These are phyloP conservation scores for Daldinia eschscholtzii DNA, from an alignment of 2,329 filamentous ascomycete genomes.

Conservation along the genomic window DNA sequence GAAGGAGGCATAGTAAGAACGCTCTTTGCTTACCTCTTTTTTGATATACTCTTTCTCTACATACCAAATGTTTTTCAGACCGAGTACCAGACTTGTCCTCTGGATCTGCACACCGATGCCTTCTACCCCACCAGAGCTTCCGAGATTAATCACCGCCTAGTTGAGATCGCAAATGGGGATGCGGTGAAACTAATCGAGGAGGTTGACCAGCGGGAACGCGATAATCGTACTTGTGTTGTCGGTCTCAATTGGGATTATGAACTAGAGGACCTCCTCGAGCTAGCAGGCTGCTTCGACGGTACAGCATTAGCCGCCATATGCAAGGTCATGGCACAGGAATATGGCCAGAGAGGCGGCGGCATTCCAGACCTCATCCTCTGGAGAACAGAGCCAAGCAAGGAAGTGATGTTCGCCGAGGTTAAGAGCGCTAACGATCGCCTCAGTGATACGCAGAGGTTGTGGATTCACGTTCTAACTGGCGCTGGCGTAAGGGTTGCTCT, in stretches of 20 bases:
- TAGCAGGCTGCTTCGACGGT: constrained; percentile 83
- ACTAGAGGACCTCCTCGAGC: constrained; percentile 81
- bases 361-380: constrained; percentile 95
- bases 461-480: constrained; percentile 92
- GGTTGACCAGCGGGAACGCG: constrained; percentile 76
- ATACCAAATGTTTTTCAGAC: constrained; percentile 98
- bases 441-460: constrained; percentile 94
- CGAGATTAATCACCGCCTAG: constrained; percentile 89
- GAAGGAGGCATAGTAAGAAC: constrained; percentile 95
- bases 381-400: constrained; percentile 63
- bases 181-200: constrained; percentile 74
- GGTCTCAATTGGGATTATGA: constrained; percentile 93
- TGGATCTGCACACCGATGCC: constrained; percentile 92
- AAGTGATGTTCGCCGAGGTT: constrained; percentile 83
- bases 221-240: constrained; percentile 84
- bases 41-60: constrained; percentile 91
- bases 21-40: constrained; percentile 90
- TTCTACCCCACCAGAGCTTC: constrained; percentile 89
- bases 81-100: constrained; percentile 89
- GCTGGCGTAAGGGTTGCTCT: constrained; percentile 89
- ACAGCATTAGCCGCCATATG: constrained; percentile 85
- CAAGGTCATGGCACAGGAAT: constrained; percentile 96
- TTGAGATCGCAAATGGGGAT: constrained; percentile 86
- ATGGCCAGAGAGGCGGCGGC: constrained; percentile 85
- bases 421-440: constrained; percentile 91